Evolutionary conservation across 2,329 filamentous ascomycete species (phyloP).

Genomic region (Tolypocladium endophyticum): DNA sequence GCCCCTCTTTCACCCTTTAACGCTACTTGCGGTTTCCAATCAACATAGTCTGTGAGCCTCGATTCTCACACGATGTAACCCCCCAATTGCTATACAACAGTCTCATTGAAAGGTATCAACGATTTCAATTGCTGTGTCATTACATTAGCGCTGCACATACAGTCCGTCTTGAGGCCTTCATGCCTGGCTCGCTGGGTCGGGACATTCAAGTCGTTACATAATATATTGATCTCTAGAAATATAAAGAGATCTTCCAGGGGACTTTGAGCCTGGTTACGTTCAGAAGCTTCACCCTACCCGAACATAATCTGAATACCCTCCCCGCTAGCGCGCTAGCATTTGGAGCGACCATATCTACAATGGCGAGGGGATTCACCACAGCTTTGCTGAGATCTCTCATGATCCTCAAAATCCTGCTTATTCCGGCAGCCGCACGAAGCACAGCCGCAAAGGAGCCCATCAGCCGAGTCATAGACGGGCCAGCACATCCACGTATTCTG

Average conservation of each 20-base stretch:
- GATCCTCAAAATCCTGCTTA: background rate
- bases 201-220: too few relatives aligned
- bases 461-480: background rate
- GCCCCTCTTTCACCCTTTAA: too few relatives aligned
- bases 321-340: background rate
- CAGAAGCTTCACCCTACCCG: background rate
- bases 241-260: background rate
- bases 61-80: too few relatives aligned
- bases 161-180: too few relatives aligned
- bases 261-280: background rate
- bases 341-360: background rate
- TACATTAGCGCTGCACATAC: too few relatives aligned
- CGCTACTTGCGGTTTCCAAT: too few relatives aligned
- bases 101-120: too few relatives aligned
- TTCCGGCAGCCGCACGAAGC: background rate
- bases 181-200: too few relatives aligned
- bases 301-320: background rate
- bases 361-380: background rate
- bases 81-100: too few relatives aligned
- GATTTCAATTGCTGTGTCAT: too few relatives aligned
- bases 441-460: background rate
- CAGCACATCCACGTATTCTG: background rate
- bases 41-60: too few relatives aligned
- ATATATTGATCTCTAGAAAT: background rate
- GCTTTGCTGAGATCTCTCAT: background rate